Percentiles rank a stretch among this genome's conserved stretches.
Evolutionary conservation across 768 basidiomycete species (phyloP).

Genomic region (Tricholoma flavovirens): DNA sequence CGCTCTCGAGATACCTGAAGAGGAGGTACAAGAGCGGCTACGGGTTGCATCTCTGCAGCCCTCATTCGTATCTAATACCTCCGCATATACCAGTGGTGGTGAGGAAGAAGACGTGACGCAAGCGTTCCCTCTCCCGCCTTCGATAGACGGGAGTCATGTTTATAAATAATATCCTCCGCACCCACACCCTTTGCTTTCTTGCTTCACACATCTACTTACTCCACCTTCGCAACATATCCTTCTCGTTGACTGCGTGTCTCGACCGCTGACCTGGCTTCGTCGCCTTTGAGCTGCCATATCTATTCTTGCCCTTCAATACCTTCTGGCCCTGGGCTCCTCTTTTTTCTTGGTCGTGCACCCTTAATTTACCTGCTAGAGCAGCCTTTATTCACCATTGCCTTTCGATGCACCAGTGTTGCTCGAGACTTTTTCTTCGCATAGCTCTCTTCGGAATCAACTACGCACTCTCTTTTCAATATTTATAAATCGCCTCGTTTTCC

Average conservation of each 20-base stretch:
- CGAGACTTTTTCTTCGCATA: background rate
- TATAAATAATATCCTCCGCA: slow-evolving; percentile 2
- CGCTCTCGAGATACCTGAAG: slow-evolving; percentile 49
- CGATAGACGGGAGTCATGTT: slow-evolving; percentile 4
- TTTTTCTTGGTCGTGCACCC: background rate
- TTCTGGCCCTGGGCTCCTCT: background rate
- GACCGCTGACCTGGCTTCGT: background rate
- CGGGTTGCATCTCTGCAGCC: slow-evolving; percentile 58
- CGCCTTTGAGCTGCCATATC: background rate
- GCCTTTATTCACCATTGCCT: background rate
- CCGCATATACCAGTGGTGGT: slow-evolving; percentile 24
- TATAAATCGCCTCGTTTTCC: background rate
- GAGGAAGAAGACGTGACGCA: slow-evolving; percentile 34
- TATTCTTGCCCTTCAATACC: background rate
- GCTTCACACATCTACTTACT: slow-evolving; percentile 5
- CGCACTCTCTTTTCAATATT: background rate
- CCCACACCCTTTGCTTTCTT: background rate
- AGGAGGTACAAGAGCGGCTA: slow-evolving; percentile 43
- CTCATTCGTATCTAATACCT: slow-evolving; percentile 33
- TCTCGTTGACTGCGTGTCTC: too few species aligned
- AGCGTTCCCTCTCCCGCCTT: slow-evolving; percentile 37
- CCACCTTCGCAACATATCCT: background rate
- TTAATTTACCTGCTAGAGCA: background rate
- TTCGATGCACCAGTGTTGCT: background rate
- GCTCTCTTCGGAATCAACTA: background rate